Evolutionary conservation across 2,329 filamentous ascomycete species (phyloP), one percentile per base, ranked within the genome.

Genomic region (Pyrenochaeta sp.): DNA sequence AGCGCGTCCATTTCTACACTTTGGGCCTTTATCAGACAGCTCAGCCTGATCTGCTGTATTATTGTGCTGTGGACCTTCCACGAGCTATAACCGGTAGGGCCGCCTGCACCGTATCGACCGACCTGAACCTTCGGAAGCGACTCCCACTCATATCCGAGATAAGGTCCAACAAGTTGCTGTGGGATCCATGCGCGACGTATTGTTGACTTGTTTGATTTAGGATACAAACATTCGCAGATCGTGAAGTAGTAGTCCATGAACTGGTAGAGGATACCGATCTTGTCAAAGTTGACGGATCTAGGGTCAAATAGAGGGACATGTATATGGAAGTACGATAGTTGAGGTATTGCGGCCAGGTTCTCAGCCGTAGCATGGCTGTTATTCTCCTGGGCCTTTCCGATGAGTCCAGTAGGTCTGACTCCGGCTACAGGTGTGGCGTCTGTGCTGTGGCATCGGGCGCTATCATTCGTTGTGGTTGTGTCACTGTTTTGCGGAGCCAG

Each of bases 231-330:
- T 27, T 32, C 34, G 19, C 42, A 15, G n/a, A 51, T 15, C 25
- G 51, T 25, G 54, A 44, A 57, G 15, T 39, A 57, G 28, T 24
- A 5, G 34, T 51, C 36, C 2, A 8, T 15, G 8, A 50, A 51
- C 30, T 57, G 32, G 50, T 51, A 57, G 5, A 51, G 32, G 28
- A 60, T 57, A 6, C 58, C 58, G 28, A 57, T 28, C 15, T 42
- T 36, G 25, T 60, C 47, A 13, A 57, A 13, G 19, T 60, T 36
- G 30, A 60, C 15, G 13, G 6, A 32, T n/a, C 13, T 1, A 2
- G 58, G 46, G 19, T 56, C 30, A 25, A 59, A 46, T 4, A 7
- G 15, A 12, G 47, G 32, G 12, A 37, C 8, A 1, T 1, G 19
- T 13, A n/a, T 6, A 24, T 19, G 5, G 25, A 54, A 50, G 32